Evolutionary conservation across 1,284 basidiomycete species (phyloP).

Genomic region (Amylostereum areolatum): DNA sequence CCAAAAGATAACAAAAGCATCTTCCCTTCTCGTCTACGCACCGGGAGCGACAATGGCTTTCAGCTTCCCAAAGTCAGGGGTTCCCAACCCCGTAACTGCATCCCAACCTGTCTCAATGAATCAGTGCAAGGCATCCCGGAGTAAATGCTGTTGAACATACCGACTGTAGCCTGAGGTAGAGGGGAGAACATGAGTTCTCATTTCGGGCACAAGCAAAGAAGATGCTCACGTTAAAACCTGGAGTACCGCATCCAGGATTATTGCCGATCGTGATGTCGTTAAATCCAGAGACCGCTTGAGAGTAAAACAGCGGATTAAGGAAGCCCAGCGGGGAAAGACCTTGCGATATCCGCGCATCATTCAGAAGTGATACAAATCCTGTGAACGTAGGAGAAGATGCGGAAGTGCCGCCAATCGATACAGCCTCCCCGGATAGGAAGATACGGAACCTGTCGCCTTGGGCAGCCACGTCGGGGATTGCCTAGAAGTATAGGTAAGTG

Average conservation of each 20-base stretch:
- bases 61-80: slow-evolving; percentile 38
- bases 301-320: slow-evolving; percentile 55
- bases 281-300: slow-evolving; percentile 29
- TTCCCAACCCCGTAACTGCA: slow-evolving; percentile 45
- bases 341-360: slow-evolving; percentile 46
- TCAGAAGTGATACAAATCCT: slow-evolving; percentile 51
- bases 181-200: not conserved
- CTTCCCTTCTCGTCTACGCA: too few species aligned
- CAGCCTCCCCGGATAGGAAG: slow-evolving; percentile 24
- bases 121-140: too few species aligned
- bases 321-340: slow-evolving; percentile 46
- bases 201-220: not conserved
- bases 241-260: slow-evolving; percentile 53
- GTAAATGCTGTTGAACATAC: too few species aligned
- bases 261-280: slow-evolving; percentile 50
- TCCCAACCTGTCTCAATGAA: slow-evolving; percentile 34
- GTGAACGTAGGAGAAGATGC: slow-evolving; percentile 54
- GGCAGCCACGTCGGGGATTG: slow-evolving; percentile 57
- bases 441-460: slow-evolving; percentile 41
- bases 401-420: slow-evolving; percentile 46
- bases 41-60: slow-evolving; percentile 13
- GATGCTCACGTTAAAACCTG: slow-evolving; percentile 38
- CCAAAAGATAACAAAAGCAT: too few species aligned
- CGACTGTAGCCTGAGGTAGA: slow-evolving; percentile 21
- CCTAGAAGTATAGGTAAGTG: slow-evolving; percentile 23